Conservation (phyloP, 768 basidiomycete species). For the Termitomyces sp. region DNA sequence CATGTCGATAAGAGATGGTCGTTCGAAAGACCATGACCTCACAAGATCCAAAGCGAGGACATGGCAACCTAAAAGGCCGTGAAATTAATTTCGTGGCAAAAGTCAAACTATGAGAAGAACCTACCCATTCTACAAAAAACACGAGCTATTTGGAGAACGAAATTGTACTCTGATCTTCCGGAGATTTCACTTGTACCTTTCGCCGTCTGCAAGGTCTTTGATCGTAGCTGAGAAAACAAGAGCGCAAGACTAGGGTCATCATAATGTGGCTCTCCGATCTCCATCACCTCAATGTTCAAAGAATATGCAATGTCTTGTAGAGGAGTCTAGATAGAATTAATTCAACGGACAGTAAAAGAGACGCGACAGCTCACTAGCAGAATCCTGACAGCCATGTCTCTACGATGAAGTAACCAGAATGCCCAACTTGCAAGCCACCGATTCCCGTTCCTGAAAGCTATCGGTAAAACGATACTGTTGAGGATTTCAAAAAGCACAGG, state of each 20-base stretch:
- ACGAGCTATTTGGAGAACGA: conserved; percentile 90
- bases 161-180: conserved; percentile 86
- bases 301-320: conserved; percentile 63
- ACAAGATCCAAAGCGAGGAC: conserved; percentile 87
- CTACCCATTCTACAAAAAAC: conserved; percentile 94
- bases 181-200: conserved; percentile 92
- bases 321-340: conserved; percentile 52
- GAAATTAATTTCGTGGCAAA: not conserved
- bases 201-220: conserved; percentile 88
- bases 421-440: conserved; percentile 95
- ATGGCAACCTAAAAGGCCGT: conserved; percentile 68
- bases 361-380: conserved; percentile 57
- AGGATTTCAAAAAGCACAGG: conserved; percentile 70
- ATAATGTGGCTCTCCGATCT: conserved; percentile 82
- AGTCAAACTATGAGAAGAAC: conserved; percentile 17
- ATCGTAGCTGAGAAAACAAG: conserved; percentile 83
- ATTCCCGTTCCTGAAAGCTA: conserved; percentile 83
- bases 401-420: conserved; percentile 86
- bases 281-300: conserved; percentile 45
- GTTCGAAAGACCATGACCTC: conserved; percentile 86
- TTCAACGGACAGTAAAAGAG: not conserved
- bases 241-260: conserved; percentile 93
- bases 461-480: conserved; percentile 70
- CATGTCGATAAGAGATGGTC: conserved; percentile 44
- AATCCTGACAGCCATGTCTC: conserved; percentile 87